These are phyloP conservation scores for Leishmania mexicana DNA, from an alignment of 208 protist genomes.

Conservation along the genomic window DNA sequence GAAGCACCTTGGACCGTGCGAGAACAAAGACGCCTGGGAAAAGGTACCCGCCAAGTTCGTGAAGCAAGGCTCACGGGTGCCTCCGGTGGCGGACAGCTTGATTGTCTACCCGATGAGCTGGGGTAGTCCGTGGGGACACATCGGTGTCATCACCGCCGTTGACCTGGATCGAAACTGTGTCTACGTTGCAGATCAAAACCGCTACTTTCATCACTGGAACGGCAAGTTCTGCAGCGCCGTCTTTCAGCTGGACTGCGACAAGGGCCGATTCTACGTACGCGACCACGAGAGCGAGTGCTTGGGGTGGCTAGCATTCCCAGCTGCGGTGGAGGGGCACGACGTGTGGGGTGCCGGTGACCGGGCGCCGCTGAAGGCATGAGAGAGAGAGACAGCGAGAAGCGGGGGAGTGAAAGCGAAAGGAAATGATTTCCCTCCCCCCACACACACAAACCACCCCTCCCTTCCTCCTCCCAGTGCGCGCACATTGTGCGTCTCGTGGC, in stretches of 20 bases:
- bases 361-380: background rate
- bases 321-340: conserved; percentile 25
- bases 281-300: conserved; percentile 67
- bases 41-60: conserved; percentile 55
- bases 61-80: conserved; percentile 49
- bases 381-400: background rate
- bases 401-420: background rate
- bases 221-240: conserved; percentile 46
- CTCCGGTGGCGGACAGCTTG: conserved; percentile 55
- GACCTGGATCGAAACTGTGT: conserved; percentile 36
- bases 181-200: conserved; percentile 81
- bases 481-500: background rate
- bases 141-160: conserved; percentile 80
- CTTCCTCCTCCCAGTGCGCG: background rate
- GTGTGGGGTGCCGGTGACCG: background rate
- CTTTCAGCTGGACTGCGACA: conserved; percentile 48
- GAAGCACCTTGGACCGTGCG: conserved; percentile 10
- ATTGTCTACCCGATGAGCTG: conserved; percentile 78
- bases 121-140: conserved; percentile 73
- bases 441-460: background rate
- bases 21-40: conserved; percentile 28
- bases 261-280: conserved; percentile 62
- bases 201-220: conserved; percentile 77
- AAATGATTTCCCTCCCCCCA: background rate
- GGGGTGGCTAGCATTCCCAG: conserved; percentile 45